Evolutionary conservation across 106 monocot species (phyloP).

Genomic region (Xerophyta viscosa): DNA sequence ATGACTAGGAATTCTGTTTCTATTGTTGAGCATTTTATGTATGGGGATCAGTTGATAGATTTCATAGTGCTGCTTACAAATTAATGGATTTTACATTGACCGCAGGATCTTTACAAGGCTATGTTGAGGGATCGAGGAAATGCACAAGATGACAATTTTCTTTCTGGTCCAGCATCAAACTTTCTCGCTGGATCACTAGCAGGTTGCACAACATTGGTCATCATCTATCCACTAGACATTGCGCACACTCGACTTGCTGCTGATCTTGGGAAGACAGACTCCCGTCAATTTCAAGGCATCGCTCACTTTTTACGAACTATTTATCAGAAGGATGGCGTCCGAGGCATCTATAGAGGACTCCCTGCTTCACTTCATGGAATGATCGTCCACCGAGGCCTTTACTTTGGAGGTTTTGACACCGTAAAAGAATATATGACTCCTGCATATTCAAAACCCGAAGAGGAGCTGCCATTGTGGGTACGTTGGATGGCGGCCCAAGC

Average conservation of each 20-base stretch:
- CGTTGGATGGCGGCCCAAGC: conserved; percentile 79
- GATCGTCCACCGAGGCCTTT: conserved; percentile 88
- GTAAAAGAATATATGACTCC: conserved; percentile 59
- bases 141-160: conserved; percentile 13
- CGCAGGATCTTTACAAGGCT: conserved; percentile 78
- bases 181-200: conserved; percentile 80
- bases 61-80: too few relatives aligned
- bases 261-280: conserved; percentile 57
- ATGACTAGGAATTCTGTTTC: too few relatives aligned
- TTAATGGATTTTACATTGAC: neutral
- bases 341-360: conserved; percentile 77
- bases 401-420: conserved; percentile 98
- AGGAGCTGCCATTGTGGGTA: conserved; percentile 49
- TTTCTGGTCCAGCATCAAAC: conserved; percentile 40
- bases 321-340: conserved; percentile 53
- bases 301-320: conserved; percentile 76
- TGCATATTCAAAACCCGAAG: conserved; percentile 16
- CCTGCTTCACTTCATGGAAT: conserved; percentile 93
- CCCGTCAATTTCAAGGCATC: conserved; percentile 86
- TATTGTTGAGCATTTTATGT: too few relatives aligned
- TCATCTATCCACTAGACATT: conserved; percentile 98
- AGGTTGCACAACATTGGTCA: conserved; percentile 82
- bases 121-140: conserved; percentile 42
- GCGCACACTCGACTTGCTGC: conserved; percentile 95
- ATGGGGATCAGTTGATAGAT: too few relatives aligned